Conservation (phyloP, 306 rosid genomes). For the Dicorynia guianensis region DNA sequence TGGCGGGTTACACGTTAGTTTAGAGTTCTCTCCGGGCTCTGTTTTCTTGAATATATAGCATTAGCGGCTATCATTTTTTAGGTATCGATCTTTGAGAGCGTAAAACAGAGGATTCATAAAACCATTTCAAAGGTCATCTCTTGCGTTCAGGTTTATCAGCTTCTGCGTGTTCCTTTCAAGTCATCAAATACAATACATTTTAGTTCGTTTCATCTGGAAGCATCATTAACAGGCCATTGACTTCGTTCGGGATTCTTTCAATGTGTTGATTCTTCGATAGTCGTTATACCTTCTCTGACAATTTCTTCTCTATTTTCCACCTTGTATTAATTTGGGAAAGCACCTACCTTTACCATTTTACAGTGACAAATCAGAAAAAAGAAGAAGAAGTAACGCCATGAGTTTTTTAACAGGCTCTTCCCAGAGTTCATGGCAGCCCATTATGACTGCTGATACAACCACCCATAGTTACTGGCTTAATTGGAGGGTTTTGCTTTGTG, state of each 20-base stretch:
- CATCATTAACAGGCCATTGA: not conserved
- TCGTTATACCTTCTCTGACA: not conserved
- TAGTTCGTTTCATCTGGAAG: not conserved
- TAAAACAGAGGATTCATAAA: conserved; percentile 4
- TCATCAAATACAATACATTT: too few relatives aligned
- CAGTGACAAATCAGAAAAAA: conserved; percentile 32
- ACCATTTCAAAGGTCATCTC: conserved; percentile 35
- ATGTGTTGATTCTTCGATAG: conserved; percentile 36
- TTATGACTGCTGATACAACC: conserved; percentile 78
- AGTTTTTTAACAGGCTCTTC: conserved; percentile 65
- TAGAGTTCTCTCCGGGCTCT: conserved; percentile 1
- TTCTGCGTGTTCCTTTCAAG: too few relatives aligned
- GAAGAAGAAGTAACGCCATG: conserved; percentile 60
- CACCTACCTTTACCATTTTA: conserved; percentile 25
- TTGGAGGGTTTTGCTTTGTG: conserved; percentile 87
- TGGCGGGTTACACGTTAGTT: not conserved
- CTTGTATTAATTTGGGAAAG: conserved; percentile 29
- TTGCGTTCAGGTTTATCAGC: conserved; percentile 3
- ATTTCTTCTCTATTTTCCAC: conserved; percentile 28
- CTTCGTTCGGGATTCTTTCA: not conserved
- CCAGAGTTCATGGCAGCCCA: conserved; percentile 78
- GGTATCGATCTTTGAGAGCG: not conserved
- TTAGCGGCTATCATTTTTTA: not conserved
- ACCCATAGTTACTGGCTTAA: conserved; percentile 78
- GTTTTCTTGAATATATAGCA: conserved; percentile 1